phyloP scores from a whole-genome alignment of 106 monocot species.

The Platanthera zijinensis region DNA sequence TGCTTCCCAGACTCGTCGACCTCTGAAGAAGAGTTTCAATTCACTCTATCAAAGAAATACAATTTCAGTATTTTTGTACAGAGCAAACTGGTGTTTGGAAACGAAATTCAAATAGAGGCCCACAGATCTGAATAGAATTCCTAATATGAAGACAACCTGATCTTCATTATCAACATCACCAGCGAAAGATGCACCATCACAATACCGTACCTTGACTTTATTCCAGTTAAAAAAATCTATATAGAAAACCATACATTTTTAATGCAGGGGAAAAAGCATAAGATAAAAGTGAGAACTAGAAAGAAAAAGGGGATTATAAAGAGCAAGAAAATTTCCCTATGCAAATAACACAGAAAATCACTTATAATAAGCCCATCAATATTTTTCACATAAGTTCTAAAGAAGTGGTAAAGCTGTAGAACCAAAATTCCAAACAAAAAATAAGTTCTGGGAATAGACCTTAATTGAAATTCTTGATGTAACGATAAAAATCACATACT shows the following conservation, averaged over 20 bases:
- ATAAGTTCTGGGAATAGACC: neutral
- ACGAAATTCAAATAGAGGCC: neutral
- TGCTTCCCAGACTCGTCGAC: slow-evolving; percentile 77
- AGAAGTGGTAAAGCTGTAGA: neutral
- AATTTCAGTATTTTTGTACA: neutral
- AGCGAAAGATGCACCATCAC: slow-evolving; percentile 88
- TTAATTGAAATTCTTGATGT: neutral
- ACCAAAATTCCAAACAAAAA: neutral
- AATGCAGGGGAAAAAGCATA: neutral
- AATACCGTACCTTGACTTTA: slow-evolving; percentile 82
- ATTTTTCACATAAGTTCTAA: neutral
- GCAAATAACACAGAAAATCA: neutral
- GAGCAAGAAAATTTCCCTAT: neutral
- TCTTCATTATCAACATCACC: slow-evolving; percentile 39
- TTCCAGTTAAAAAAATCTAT: slow-evolving; percentile 99
- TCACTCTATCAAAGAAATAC: slow-evolving; percentile 32
- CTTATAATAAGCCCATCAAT: neutral
- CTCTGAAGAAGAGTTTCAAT: slow-evolving; percentile 67
- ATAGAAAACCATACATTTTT: neutral
- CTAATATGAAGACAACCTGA: slow-evolving; percentile 30
- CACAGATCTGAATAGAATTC: neutral
- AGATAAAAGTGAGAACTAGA: neutral
- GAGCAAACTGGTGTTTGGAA: neutral
- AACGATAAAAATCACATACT: neutral
- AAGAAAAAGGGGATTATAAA: neutral